phyloP scores from a whole-genome alignment of 768 basidiomycete species.

The Kwoniella bestiolae region DNA sequence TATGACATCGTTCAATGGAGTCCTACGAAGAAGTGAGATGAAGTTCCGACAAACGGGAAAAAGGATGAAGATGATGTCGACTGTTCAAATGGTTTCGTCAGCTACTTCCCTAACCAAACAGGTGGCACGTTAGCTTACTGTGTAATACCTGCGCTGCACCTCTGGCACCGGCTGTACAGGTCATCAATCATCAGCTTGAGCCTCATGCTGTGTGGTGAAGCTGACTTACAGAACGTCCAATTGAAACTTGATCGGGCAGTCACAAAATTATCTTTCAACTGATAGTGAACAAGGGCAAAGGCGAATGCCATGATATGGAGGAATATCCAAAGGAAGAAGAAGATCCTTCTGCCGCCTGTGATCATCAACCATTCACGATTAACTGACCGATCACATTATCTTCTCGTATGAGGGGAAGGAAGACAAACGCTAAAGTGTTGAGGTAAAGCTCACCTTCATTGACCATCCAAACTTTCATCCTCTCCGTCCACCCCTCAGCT shows the following conservation, averaged over 20 bases:
- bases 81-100: conserved; percentile 32
- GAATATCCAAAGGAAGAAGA: conserved; percentile 79
- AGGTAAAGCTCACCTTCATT: conserved; percentile 70
- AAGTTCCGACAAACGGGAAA: conserved; percentile 95
- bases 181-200: not conserved
- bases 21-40: conserved; percentile 82
- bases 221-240: conserved; percentile 71
- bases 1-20: conserved; percentile 64
- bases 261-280: conserved; percentile 66
- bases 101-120: too few species aligned
- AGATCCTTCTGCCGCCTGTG: conserved; percentile 66
- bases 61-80: conserved; percentile 91
- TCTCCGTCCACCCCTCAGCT: conserved; percentile 59
- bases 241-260: conserved; percentile 74
- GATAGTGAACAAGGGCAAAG: conserved; percentile 66
- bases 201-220: not conserved
- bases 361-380: too few species aligned
- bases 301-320: conserved; percentile 77
- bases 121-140: conserved; percentile 26
- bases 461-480: conserved; percentile 82
- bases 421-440: too few species aligned
- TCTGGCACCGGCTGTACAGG: conserved; percentile 74
- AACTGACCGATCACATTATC: too few species aligned
- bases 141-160: conserved; percentile 87
- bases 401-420: not conserved